Evolutionary conservation across 306 rosid genomes (phyloP).

Genomic region (Cyclanthera cordifolia): DNA sequence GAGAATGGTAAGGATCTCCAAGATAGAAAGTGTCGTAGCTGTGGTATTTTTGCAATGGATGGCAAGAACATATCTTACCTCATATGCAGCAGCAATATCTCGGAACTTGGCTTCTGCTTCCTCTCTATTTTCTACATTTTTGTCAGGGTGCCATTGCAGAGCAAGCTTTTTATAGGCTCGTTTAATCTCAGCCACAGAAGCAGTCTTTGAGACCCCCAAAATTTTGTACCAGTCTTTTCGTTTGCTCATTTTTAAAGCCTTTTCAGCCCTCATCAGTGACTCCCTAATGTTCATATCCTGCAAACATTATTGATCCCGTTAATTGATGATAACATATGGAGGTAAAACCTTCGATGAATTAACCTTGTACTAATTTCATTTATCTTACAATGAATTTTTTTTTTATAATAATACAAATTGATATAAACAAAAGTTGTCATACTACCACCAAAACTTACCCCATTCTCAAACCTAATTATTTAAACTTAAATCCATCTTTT

Average conservation of each 20-base stretch:
- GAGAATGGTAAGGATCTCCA: no score
- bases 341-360: background rate
- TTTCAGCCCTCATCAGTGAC: constrained; percentile 71
- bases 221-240: constrained; percentile 95
- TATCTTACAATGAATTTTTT: background rate
- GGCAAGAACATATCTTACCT: constrained; percentile 56
- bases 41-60: background rate
- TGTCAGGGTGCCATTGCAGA: constrained; percentile 98
- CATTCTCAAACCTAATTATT: background rate
- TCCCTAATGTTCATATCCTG: constrained; percentile 95
- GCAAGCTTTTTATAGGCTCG: constrained; percentile 98
- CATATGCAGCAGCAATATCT: constrained; percentile 95
- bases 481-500: background rate
- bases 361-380: background rate
- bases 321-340: background rate
- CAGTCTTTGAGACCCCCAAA: constrained; percentile 71
- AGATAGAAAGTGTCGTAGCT: background rate
- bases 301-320: background rate
- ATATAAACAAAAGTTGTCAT: background rate
- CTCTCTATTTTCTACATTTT: constrained; percentile 82
- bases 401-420: background rate
- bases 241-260: constrained; percentile 92
- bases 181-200: constrained; percentile 73
- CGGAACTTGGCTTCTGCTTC: constrained; percentile 84
- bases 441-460: background rate